Percentiles rank a stretch among this genome's conserved stretches.
phyloP scores from a whole-genome alignment of 192 early-diverging fungal species.

The Mortierella antarctica region DNA sequence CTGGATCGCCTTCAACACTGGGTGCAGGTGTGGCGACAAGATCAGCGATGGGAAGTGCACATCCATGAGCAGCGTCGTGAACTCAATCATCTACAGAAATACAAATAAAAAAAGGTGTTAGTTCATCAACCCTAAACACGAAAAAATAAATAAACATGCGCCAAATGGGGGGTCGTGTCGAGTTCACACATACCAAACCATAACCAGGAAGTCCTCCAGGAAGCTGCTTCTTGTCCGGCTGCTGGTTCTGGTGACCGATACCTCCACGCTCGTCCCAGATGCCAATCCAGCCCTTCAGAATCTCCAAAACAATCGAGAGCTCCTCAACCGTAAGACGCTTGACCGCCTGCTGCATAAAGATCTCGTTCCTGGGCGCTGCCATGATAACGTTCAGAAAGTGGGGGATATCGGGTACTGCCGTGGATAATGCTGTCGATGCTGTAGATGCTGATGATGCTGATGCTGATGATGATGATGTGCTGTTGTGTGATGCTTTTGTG shows the following conservation, averaged over 20 bases:
- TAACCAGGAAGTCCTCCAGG: constrained; percentile 47
- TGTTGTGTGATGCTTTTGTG: background rate
- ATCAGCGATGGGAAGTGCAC: constrained; percentile 63
- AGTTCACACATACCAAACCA: constrained; percentile 11
- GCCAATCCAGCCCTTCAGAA: constrained; percentile 43
- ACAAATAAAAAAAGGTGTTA: constrained; percentile 7
- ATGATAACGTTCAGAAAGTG: constrained; percentile 50
- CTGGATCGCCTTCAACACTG: constrained; percentile 39
- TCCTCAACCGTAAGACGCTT: constrained; percentile 56
- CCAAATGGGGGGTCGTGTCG: background rate
- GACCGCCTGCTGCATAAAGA: constrained; percentile 63
- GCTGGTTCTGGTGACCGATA: constrained; percentile 32
- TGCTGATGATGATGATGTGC: background rate
- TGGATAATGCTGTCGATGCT: background rate
- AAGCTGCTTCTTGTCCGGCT: constrained; percentile 33
- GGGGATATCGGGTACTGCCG: constrained; percentile 16
- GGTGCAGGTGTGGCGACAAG: constrained; percentile 56
- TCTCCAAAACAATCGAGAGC: constrained; percentile 52
- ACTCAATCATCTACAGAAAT: constrained; percentile 54
- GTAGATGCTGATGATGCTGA: constrained; percentile 6
- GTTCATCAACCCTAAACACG: background rate
- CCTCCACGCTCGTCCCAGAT: constrained; percentile 51
- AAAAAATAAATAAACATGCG: background rate
- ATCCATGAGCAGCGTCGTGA: constrained; percentile 57
- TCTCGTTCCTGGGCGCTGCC: constrained; percentile 57